Percentiles rank a stretch among this genome's conserved stretches.
Conservation (phyloP, 345 rosid species). For the Lepidium aucheri region DNA sequence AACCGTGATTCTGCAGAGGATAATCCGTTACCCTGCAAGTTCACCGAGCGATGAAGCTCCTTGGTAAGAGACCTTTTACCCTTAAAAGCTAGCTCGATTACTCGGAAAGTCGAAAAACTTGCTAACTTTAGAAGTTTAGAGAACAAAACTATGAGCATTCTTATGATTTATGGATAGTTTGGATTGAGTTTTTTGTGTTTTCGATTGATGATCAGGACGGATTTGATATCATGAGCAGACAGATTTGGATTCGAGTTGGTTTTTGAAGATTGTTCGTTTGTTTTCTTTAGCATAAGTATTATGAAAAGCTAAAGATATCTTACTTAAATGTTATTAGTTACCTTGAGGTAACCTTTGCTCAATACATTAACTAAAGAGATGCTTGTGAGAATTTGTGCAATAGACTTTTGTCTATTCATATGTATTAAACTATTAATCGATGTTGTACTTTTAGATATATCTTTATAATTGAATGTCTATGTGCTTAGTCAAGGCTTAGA, state of each 20-base stretch:
- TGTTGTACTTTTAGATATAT: not conserved
- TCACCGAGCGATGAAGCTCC: slow-evolving; percentile 25
- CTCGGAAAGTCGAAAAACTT: not conserved
- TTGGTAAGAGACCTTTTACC: not conserved
- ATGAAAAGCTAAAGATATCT: slow-evolving; percentile 8
- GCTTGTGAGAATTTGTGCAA: not conserved
- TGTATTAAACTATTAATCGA: not conserved
- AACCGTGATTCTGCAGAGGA: slow-evolving; percentile 57
- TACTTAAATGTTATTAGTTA: slow-evolving; percentile 17
- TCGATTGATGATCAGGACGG: slow-evolving; percentile 20
- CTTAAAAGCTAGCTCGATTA: not conserved
- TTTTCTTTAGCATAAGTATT: slow-evolving; percentile 12
- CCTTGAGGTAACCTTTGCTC: slow-evolving; percentile 10
- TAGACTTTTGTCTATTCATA: not conserved
- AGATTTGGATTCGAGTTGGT: not conserved
- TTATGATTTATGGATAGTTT: not conserved
- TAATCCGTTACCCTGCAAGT: slow-evolving; percentile 35
- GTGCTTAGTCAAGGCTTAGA: not conserved
- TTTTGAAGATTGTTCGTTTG: slow-evolving; percentile 21
- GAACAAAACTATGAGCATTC: not conserved
- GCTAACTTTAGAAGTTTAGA: not conserved
- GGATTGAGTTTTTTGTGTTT: not conserved
- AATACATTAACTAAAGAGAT: not conserved
- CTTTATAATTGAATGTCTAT: not conserved
- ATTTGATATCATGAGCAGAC: slow-evolving; percentile 17